phyloP scores from a whole-genome alignment of 2,329 filamentous ascomycete species.

The Cercospora canescens region DNA sequence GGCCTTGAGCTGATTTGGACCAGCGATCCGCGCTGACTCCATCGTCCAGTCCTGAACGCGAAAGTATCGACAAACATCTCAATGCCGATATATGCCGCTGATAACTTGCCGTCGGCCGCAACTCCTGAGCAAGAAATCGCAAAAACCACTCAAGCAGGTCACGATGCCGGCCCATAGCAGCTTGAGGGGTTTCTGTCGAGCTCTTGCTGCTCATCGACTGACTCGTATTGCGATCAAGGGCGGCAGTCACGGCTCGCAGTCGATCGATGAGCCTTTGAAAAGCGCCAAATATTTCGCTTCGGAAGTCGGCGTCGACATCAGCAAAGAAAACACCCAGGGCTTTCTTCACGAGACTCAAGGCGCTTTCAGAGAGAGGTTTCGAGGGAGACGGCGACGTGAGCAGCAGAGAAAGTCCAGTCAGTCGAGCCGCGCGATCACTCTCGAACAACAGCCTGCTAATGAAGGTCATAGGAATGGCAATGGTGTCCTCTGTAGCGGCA shows the following conservation, averaged over 20 bases:
- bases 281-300: slow-evolving; percentile 75
- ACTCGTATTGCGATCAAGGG: slow-evolving; percentile 39
- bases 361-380: slow-evolving; percentile 64
- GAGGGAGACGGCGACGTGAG: slow-evolving; percentile 74
- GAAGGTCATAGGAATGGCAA: slow-evolving; percentile 53
- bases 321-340: slow-evolving; percentile 73
- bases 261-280: slow-evolving; percentile 76
- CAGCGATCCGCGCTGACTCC: slow-evolving; percentile 40
- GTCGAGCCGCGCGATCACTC: slow-evolving; percentile 56
- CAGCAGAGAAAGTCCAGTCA: slow-evolving; percentile 79
- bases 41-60: slow-evolving; percentile 67
- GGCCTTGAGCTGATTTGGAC: slow-evolving; percentile 51
- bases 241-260: slow-evolving; percentile 65
- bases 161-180: slow-evolving; percentile 15
- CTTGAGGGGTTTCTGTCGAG: not conserved
- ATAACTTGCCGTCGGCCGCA: slow-evolving; percentile 82
- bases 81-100: slow-evolving; percentile 83
- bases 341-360: slow-evolving; percentile 62
- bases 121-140: slow-evolving; percentile 68
- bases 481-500: slow-evolving; percentile 38
- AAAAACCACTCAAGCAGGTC: slow-evolving; percentile 74
- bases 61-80: slow-evolving; percentile 66
- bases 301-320: slow-evolving; percentile 82
- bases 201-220: not conserved
- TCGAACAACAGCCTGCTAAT: slow-evolving; percentile 42